Conservation (phyloP, 2,329 filamentous ascomycete genomes). For the Talaromyces sp. region DNA sequence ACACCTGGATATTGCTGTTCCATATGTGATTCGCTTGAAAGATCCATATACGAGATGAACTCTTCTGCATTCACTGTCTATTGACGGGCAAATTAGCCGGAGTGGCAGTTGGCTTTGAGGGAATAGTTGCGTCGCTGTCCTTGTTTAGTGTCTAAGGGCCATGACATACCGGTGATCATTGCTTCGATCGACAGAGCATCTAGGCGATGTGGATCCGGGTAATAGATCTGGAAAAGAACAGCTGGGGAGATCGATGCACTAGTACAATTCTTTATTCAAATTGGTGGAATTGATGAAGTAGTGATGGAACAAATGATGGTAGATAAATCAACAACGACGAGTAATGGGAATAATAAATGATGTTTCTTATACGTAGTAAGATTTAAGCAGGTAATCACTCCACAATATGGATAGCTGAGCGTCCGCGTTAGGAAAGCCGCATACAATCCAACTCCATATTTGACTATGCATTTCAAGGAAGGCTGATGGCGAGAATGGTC, state of each 20-base stretch:
- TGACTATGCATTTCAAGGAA: background rate
- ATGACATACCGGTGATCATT: background rate
- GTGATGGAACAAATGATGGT: background rate
- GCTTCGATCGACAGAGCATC: background rate
- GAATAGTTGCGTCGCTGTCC: background rate
- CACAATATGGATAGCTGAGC: background rate
- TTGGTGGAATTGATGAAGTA: background rate
- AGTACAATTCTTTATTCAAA: background rate
- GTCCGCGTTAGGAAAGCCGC: background rate
- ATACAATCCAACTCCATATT: conserved; percentile 1
- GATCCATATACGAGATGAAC: background rate
- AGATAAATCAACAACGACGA: background rate
- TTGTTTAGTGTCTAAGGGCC: background rate
- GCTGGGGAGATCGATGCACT: background rate
- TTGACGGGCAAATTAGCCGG: background rate
- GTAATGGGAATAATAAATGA: background rate
- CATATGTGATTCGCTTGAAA: background rate
- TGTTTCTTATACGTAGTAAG: background rate
- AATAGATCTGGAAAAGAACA: conserved; percentile 2
- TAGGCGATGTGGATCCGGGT: background rate
- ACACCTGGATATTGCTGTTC: background rate
- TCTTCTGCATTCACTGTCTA: background rate
- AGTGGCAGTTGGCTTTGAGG: background rate
- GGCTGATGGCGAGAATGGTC: background rate
- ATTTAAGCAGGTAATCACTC: background rate